phyloP scores from a whole-genome alignment of 345 rosid species.

The Populus davidiana region DNA sequence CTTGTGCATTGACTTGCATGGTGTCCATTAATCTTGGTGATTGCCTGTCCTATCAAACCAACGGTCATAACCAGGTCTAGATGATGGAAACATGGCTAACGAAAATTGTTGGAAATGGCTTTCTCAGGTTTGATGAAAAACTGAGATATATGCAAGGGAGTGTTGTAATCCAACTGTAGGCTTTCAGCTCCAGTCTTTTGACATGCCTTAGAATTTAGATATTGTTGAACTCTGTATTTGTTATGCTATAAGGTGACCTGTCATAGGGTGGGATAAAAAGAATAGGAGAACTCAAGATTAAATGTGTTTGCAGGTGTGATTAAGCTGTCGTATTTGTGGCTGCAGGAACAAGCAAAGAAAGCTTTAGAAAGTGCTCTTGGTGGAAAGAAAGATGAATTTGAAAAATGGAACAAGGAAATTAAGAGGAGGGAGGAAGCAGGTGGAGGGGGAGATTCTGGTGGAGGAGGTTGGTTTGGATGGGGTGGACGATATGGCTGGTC shows the following conservation, averaged over 20 bases:
- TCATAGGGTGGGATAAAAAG: not conserved
- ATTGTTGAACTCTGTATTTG: not conserved
- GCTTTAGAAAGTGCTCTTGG: conserved; percentile 88
- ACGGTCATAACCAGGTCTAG: not conserved
- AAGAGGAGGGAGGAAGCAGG: conserved; percentile 79
- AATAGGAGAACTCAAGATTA: not conserved
- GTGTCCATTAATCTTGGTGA: no score
- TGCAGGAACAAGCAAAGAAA: conserved; percentile 83
- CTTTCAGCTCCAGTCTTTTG: not conserved
- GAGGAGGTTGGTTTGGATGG: conserved; percentile 92
- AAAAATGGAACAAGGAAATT: conserved; percentile 82
- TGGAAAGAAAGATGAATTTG: conserved; percentile 79
- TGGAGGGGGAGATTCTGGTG: conserved; percentile 53
- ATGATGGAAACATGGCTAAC: not conserved
- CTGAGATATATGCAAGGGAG: not conserved
- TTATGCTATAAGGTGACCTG: not conserved
- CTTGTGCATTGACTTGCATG: no score
- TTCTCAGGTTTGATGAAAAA: not conserved
- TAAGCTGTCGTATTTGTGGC: not conserved
- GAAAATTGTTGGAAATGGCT: not conserved
- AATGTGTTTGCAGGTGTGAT: not conserved
- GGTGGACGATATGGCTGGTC: conserved; percentile 76
- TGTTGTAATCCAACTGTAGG: not conserved
- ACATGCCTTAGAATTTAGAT: no score
- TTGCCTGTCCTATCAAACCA: no score